Evolutionary conservation across 192 early-diverging fungal species (phyloP), one percentile per base, ranked within the genome.

Genomic region (Coemansia sp.): DNA sequence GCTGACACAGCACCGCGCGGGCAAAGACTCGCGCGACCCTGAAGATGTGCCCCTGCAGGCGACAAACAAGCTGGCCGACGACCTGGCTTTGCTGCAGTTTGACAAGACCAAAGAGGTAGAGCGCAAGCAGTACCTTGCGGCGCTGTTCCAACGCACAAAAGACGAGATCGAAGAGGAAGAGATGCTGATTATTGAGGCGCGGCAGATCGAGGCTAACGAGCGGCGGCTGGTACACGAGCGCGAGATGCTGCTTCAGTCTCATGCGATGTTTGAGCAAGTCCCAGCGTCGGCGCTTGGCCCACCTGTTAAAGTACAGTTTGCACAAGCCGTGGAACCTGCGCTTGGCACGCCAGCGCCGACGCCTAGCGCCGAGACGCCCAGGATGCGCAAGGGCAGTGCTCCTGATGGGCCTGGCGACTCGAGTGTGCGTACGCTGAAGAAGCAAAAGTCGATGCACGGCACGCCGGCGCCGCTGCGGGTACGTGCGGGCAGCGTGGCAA

Each of bases 131-230:
- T 88, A 90, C 14, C 81, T 95, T 3, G 85, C 84, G 21, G 74
- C 84, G 10, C 72, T 97, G 47, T 89, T 89, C 60, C 76, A 60
- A 4, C 84, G 95, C 20, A 90, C 89, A 20, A 80, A 83, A 21
- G 94, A 93, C 42, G 85, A 92, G 70, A 88, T 92, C 14, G 84
- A 90, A 68, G 93, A 97, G 64, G 95, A 97, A 60, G 93, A 93
- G 66, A 74, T 85, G 9, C 74, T 97, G 9, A 85, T 87, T n/a
- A 48, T 87, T 53, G 92, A 95, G 69, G 86, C 90, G 9, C 84
- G 89, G 12, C 85, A 89, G 40, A 87, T 94, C 14, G 93, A 97
- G 62, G 84, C 85, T 28, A 91, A 92, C 57, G 92, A 94, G 71
- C 84, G 84, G 28, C 82, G 87, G 53, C 82, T 93, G 51, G 78